Evolutionary conservation across 768 basidiomycete genomes (phyloP), one percentile per base, ranked within the genome.

Genomic region (Trametes sanguinea): DNA sequence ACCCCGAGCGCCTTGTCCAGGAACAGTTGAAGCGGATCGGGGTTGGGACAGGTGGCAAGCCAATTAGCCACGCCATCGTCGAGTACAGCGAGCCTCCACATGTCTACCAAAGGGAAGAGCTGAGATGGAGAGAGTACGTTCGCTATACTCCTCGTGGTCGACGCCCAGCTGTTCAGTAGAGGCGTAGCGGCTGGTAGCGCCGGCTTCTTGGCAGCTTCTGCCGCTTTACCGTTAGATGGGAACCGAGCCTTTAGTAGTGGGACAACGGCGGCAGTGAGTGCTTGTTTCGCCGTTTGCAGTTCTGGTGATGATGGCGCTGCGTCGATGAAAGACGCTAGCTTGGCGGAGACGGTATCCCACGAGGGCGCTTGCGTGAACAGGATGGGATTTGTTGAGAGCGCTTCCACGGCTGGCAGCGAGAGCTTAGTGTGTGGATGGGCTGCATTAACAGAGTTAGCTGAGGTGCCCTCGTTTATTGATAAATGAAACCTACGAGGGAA

Each of bases 21-120:
- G 54, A 89, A 75, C 5, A 76, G 27, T 7, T 69, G 66, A 11
- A 88, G 72, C 0, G 83, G 81, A 44, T 83, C 78, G 5, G 68
- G 69, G 3, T 60, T 60, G 10, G 68, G 65, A 14, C 55, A 47
- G 7, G 68, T 45, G 6, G 81, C 75, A 40, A 72, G 75, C 86
- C 84, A 90, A 0, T 73, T 70, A 0, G 82, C 80, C 16, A 86
- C 82, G 1, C 79, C 70, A 0, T 81, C 77, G 71, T 92, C 87
- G 22, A 95, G 81, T 16, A 92, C 71, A 0, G 87, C 88, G 9
- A 95, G 79, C 1, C 93, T 81, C 88, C 92, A 91, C 65, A 95
- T 78, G 69, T 96, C 94, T 10, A 87, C 81, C 4, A 95, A 71
- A 0, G 94, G 94, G 77, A 95, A 96, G 33, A 93, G 78, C 42